phyloP scores from a whole-genome alignment of 345 rosid genomes.

The Nasturtium officinale region DNA sequence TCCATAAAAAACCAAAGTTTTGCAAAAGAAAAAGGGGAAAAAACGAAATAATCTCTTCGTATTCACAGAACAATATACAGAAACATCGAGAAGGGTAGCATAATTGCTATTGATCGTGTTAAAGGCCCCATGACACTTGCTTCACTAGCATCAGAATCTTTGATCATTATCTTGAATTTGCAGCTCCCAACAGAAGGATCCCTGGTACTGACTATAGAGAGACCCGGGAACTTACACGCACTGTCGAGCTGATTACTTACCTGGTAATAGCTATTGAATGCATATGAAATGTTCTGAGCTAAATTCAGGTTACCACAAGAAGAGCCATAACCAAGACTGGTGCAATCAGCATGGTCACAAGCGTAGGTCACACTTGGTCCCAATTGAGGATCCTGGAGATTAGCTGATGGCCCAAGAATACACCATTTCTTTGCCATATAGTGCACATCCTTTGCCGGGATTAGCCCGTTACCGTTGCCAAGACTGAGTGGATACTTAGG shows the following conservation, averaged over 20 bases:
- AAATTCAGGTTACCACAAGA: constrained; percentile 55
- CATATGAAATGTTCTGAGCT: constrained; percentile 62
- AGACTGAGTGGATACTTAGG: constrained; percentile 55
- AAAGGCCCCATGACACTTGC: constrained; percentile 16
- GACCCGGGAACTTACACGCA: constrained; percentile 62
- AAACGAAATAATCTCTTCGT: constrained; percentile 13
- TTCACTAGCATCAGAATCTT: constrained; percentile 21
- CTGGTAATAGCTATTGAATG: constrained; percentile 70
- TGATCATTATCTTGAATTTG: constrained; percentile 61
- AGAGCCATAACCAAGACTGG: constrained; percentile 62
- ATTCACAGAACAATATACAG: constrained; percentile 45
- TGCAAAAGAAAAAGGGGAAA: constrained; percentile 18
- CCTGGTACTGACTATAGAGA: constrained; percentile 43
- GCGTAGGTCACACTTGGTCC: constrained; percentile 67
- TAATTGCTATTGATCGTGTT: constrained; percentile 13
- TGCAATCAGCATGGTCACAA: constrained; percentile 67
- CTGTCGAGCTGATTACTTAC: constrained; percentile 54
- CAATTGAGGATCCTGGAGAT: constrained; percentile 53
- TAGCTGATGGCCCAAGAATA: constrained; percentile 51
- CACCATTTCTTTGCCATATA: constrained; percentile 62
- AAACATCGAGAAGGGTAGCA: constrained; percentile 30
- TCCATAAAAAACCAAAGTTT: constrained; percentile 33
- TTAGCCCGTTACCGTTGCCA: constrained; percentile 43
- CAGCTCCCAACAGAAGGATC: constrained; percentile 64
- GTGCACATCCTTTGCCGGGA: constrained; percentile 52